These are phyloP conservation scores for Carallia brachiata DNA, from an alignment of 345 rosid species.

Conservation along the genomic window DNA sequence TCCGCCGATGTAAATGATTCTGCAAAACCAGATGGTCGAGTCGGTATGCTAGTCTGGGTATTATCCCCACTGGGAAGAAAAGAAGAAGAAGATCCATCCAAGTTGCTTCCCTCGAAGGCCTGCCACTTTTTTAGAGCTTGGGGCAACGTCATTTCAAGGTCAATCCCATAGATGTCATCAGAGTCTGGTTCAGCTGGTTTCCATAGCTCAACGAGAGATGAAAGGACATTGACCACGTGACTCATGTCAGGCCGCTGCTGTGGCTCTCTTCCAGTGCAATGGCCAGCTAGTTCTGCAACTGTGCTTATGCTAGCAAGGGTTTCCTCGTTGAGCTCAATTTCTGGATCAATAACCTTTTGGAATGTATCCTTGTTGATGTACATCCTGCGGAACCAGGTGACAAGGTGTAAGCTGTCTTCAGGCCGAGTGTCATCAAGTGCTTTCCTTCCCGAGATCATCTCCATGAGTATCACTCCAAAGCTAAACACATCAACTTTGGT, in stretches of 20 bases:
- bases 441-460: conserved; percentile 3
- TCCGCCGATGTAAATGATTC: neutral
- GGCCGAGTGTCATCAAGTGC: neutral
- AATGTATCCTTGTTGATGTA: neutral
- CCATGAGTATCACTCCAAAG: conserved; percentile 8
- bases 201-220: conserved; percentile 3
- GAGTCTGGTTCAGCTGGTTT: neutral
- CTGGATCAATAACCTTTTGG: neutral
- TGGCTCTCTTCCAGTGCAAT: neutral
- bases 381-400: conserved; percentile 2
- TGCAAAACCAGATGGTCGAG: conserved; percentile 2
- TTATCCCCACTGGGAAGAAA: conserved; percentile 9
- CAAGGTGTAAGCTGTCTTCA: conserved; percentile 3
- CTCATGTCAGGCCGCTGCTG: conserved; percentile 3
- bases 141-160: neutral
- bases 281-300: conserved; percentile 5
- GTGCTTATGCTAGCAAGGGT: neutral
- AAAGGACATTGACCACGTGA: conserved; percentile 1
- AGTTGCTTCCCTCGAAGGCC: conserved; percentile 7
- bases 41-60: conserved; percentile 1
- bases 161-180: conserved; percentile 2
- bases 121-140: conserved; percentile 13
- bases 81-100: conserved; percentile 4
- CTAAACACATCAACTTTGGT: conserved; percentile 11
- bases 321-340: neutral